Conservation (phyloP, 257 asterid genomes). For the Asclepias syriaca region DNA sequence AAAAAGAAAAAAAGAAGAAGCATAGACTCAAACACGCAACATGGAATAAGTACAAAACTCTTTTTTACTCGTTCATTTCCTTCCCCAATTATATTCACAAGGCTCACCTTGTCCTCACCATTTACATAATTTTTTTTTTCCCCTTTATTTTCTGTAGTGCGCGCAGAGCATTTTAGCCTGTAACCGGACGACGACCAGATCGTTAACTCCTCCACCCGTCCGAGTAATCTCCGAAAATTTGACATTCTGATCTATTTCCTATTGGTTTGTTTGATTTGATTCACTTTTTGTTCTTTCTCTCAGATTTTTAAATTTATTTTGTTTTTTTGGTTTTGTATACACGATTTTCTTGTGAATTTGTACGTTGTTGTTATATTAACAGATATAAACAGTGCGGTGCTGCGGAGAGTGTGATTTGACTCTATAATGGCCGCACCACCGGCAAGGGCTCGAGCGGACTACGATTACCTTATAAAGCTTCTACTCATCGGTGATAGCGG, state of each 20-base stretch:
- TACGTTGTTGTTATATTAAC: neutral
- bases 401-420: constrained; percentile 3
- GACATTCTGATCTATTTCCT: constrained; percentile 11
- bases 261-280: neutral
- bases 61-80: neutral
- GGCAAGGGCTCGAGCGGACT: constrained; percentile 40
- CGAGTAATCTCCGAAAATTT: neutral
- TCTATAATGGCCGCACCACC: constrained; percentile 36
- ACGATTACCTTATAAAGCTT: constrained; percentile 39
- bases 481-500: constrained; percentile 43
- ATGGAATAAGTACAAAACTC: neutral
- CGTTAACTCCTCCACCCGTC: neutral
- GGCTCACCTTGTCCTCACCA: neutral
- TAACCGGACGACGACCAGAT: neutral
- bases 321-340: neutral
- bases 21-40: neutral
- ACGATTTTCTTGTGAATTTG: neutral
- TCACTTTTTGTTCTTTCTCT: neutral
- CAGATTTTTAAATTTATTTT: neutral
- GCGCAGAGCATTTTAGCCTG: constrained; percentile 3
- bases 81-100: neutral
- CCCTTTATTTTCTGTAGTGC: neutral
- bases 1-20: no score
- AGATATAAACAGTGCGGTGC: constrained; percentile 1
- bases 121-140: neutral